Conservation (phyloP, 441 rosid species). For the Biscutella laevigata region DNA sequence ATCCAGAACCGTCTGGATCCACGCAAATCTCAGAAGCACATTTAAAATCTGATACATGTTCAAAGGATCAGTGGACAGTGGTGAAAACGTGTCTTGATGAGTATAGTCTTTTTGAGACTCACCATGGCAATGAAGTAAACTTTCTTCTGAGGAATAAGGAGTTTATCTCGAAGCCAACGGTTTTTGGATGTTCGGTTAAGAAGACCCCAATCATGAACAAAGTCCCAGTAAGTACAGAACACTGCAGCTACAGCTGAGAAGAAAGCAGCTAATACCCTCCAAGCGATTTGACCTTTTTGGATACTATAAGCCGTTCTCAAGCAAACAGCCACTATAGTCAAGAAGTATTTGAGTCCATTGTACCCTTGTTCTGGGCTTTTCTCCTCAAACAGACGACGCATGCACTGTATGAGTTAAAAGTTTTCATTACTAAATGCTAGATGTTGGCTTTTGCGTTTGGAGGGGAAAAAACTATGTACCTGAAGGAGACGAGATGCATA, state of each 20-base stretch:
- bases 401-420: conserved; percentile 38
- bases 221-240: conserved; percentile 58
- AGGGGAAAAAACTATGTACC: conserved; percentile 25
- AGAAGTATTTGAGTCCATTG: conserved; percentile 55
- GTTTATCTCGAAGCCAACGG: conserved; percentile 75
- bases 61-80: conserved; percentile 3
- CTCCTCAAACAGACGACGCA: conserved; percentile 58
- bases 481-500: conserved; percentile 51
- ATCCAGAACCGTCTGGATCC: conserved; percentile 48
- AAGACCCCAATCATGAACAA: conserved; percentile 71
- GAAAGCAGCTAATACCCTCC: conserved; percentile 43
- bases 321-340: conserved; percentile 60
- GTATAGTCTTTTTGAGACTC: conserved; percentile 10
- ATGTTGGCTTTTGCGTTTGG: background rate
- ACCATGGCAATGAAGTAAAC: conserved; percentile 60
- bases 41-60: conserved; percentile 35
- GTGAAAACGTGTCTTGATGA: background rate
- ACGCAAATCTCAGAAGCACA: conserved; percentile 45
- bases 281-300: conserved; percentile 15
- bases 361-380: conserved; percentile 49
- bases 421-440: background rate
- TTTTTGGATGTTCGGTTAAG: conserved; percentile 48
- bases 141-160: conserved; percentile 44
- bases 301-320: conserved; percentile 47
- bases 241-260: conserved; percentile 46